Evolutionary conservation across 805 yeast genomes (phyloP).

Genomic region (Ogataea henricii): DNA sequence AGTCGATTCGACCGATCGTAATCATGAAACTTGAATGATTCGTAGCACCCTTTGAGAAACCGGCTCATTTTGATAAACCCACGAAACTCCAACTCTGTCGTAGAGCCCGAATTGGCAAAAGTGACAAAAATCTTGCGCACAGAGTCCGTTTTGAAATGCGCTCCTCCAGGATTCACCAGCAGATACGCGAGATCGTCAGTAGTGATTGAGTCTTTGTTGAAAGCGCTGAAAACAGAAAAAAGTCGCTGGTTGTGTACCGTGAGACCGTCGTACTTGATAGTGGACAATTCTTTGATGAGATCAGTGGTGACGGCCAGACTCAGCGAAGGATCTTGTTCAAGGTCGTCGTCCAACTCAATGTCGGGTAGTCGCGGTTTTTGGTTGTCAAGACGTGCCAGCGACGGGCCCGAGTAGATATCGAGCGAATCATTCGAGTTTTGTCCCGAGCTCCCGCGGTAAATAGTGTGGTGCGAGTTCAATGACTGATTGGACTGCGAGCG

Average conservation of each 20-base stretch:
- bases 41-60: slow-evolving; percentile 36
- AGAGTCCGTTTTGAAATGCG: slow-evolving; percentile 22
- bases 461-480: not conserved
- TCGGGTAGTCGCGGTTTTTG: slow-evolving; percentile 22
- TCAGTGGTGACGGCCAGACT: slow-evolving; percentile 6
- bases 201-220: slow-evolving; percentile 21
- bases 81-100: slow-evolving; percentile 27
- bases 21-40: slow-evolving; percentile 34
- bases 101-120: slow-evolving; percentile 16
- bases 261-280: slow-evolving; percentile 17
- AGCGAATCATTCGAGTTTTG: slow-evolving; percentile 3
- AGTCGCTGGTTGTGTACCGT: slow-evolving; percentile 27
- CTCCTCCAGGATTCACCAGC: slow-evolving; percentile 28
- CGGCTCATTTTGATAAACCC: slow-evolving; percentile 31
- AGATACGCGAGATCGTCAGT: slow-evolving; percentile 18
- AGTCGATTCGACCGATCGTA: slow-evolving; percentile 28
- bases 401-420: slow-evolving; percentile 25
- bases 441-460: not conserved
- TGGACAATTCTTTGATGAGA: slow-evolving; percentile 18
- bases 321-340: not conserved
- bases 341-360: slow-evolving; percentile 13
- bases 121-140: slow-evolving; percentile 22
- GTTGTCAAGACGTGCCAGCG: slow-evolving; percentile 12
- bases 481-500: slow-evolving; percentile 2
- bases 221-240: slow-evolving; percentile 19